A percentile compares a stretch with the other conserved stretches of the same genome.
Conservation (phyloP, 202 grass and related monocot species). For the Brachypodium distachyon region DNA sequence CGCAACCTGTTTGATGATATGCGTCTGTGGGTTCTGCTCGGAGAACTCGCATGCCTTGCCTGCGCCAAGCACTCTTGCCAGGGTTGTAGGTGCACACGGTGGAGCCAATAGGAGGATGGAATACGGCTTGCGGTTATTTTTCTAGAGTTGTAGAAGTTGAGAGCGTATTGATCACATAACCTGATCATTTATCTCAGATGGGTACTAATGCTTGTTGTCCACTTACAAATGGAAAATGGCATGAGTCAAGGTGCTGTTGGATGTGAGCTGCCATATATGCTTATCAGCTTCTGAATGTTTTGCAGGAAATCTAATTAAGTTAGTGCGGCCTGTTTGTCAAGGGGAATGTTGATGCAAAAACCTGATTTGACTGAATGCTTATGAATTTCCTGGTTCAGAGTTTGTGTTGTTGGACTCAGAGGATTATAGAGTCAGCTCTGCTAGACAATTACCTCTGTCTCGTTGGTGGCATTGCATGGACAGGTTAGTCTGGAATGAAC, state of each 20-base stretch:
- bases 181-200: slow-evolving; percentile 26
- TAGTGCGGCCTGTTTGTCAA: background rate
- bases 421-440: slow-evolving; percentile 20
- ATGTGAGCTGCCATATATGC: slow-evolving; percentile 19
- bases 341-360: background rate
- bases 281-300: slow-evolving; percentile 35
- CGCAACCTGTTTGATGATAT: slow-evolving; percentile 9
- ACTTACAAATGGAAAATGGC: slow-evolving; percentile 32
- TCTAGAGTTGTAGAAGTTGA: slow-evolving; percentile 24
- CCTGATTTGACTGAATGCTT: background rate
- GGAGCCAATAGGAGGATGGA: slow-evolving; percentile 29
- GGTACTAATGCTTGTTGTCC: slow-evolving; percentile 23
- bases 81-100: slow-evolving; percentile 21
- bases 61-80: slow-evolving; percentile 26
- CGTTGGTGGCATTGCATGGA: slow-evolving; percentile 22
- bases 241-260: slow-evolving; percentile 8
- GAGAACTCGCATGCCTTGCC: slow-evolving; percentile 34
- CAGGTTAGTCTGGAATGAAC: slow-evolving; percentile 34
- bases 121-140: slow-evolving; percentile 28
- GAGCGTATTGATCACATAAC: slow-evolving; percentile 29
- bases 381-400: slow-evolving; percentile 24
- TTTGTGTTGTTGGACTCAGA: slow-evolving; percentile 26
- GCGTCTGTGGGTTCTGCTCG: background rate
- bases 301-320: slow-evolving; percentile 28
- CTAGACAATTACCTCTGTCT: slow-evolving; percentile 24